Evolutionary conservation across 139 green algal species (phyloP).

Genomic region (Chlorella sp.): DNA sequence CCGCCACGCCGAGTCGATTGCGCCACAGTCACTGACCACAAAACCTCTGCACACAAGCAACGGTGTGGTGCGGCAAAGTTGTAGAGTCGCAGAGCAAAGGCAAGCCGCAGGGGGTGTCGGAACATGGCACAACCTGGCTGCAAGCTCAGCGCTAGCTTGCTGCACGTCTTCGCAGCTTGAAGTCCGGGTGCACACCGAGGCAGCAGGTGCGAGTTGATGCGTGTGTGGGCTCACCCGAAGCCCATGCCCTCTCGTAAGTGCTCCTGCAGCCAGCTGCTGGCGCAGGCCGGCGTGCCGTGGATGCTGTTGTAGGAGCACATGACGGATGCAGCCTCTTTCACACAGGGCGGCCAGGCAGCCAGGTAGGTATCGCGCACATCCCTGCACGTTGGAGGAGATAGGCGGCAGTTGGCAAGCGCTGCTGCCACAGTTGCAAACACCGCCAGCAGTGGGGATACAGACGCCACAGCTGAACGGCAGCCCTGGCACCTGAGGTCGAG

Average conservation of each 20-base stretch:
- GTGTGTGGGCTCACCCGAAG: constrained; percentile 4
- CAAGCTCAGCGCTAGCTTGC: too few species aligned
- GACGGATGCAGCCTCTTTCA: constrained; percentile 32
- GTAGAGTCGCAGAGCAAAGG: too few species aligned
- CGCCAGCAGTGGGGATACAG: too few species aligned
- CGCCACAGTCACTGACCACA: constrained; percentile 56
- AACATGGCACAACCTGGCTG: too few species aligned
- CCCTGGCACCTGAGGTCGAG: constrained; percentile 30
- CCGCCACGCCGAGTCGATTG: constrained; percentile 21
- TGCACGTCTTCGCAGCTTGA: too few species aligned
- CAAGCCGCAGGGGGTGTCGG: too few species aligned
- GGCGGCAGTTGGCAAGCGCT: neutral
- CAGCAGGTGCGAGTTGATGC: too few species aligned
- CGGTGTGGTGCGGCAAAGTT: too few species aligned
- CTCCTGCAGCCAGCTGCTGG: constrained; percentile 34
- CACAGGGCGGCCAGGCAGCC: constrained; percentile 53
- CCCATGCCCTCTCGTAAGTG: neutral
- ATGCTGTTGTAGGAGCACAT: constrained; percentile 67
- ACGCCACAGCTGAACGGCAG: too few species aligned
- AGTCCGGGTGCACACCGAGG: too few species aligned
- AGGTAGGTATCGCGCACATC: constrained; percentile 53
- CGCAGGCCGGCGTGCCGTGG: constrained; percentile 56
- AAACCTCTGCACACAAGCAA: constrained; percentile 42
- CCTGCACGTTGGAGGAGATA: constrained; percentile 24
- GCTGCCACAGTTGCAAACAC: too few species aligned